Percentiles rank a stretch among this genome's conserved stretches.
Evolutionary conservation across 2,329 filamentous ascomycete species (phyloP).

Genomic region (Fulvia fulva): DNA sequence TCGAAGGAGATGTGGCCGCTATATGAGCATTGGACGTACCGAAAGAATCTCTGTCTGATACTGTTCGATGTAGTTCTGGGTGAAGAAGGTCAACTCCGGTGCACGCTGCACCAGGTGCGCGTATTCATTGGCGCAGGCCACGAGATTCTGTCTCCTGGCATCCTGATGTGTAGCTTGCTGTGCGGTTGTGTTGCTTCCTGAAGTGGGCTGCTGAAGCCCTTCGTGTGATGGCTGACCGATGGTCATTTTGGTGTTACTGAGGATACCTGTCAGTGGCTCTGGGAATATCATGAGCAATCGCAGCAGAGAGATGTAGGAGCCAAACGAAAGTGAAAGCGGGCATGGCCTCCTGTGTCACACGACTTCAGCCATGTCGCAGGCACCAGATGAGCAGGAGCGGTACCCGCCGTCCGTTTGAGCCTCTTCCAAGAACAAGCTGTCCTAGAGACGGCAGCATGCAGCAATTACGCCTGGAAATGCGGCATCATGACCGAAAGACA

Average conservation of each 20-base stretch:
- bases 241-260: neutral
- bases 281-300: neutral
- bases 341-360: neutral
- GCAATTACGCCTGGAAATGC: neutral
- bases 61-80: neutral
- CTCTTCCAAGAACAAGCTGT: neutral
- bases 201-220: neutral
- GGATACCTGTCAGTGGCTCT: neutral
- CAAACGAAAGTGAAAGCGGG: neutral
- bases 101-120: neutral
- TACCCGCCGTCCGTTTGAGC: neutral
- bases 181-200: neutral
- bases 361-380: neutral
- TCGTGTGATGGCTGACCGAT: neutral
- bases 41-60: neutral
- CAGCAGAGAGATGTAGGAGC: neutral
- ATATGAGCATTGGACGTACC: neutral
- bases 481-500: too few relatives aligned
- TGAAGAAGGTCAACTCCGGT: neutral
- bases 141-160: neutral
- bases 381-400: neutral
- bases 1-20: too few relatives aligned
- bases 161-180: neutral
- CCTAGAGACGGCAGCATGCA: neutral
- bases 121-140: neutral